Conservation (phyloP, 1,284 basidiomycete species). For the Blastosporella zonata region DNA sequence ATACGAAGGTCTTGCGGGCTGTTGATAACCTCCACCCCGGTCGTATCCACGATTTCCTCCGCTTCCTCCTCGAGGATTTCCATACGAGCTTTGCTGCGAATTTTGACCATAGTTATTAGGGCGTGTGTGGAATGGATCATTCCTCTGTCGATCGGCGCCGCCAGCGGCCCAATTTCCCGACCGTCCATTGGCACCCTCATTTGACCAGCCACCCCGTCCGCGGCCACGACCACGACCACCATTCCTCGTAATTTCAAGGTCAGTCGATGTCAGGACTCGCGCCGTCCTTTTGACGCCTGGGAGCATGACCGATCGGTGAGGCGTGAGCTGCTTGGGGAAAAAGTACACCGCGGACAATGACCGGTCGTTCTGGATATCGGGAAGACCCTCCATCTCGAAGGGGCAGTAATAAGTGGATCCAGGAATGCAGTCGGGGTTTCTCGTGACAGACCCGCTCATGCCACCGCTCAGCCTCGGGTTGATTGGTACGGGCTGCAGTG, state of each 20-base stretch:
- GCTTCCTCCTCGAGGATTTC: conserved; percentile 18
- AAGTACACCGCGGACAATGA: conserved; percentile 87
- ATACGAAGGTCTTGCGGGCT: conserved; percentile 28
- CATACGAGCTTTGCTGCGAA: conserved; percentile 21
- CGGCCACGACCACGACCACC: conserved; percentile 50
- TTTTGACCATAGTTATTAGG: conserved; percentile 20
- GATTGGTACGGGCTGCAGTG: conserved; percentile 58
- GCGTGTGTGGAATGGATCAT: conserved; percentile 22
- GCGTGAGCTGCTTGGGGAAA: conserved; percentile 84
- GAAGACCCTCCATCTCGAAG: conserved; percentile 50
- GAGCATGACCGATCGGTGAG: conserved; percentile 85
- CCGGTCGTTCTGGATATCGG: conserved; percentile 84
- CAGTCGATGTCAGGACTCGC: conserved; percentile 66
- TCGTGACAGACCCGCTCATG: conserved; percentile 76
- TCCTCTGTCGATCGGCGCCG: conserved; percentile 22
- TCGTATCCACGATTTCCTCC: conserved; percentile 29
- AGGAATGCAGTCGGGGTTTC: conserved; percentile 89
- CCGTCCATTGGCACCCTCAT: conserved; percentile 23
- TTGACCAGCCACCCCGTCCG: conserved; percentile 45
- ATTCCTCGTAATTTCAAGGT: conserved; percentile 62
- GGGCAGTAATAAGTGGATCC: conserved; percentile 89
- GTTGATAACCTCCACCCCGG: conserved; percentile 31
- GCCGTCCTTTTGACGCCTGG: conserved; percentile 67
- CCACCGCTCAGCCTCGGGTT: conserved; percentile 74
- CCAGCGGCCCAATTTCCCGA: conserved; percentile 24